Evolutionary conservation across 345 rosid species (phyloP).

Genomic region (Acer yangbiense): DNA sequence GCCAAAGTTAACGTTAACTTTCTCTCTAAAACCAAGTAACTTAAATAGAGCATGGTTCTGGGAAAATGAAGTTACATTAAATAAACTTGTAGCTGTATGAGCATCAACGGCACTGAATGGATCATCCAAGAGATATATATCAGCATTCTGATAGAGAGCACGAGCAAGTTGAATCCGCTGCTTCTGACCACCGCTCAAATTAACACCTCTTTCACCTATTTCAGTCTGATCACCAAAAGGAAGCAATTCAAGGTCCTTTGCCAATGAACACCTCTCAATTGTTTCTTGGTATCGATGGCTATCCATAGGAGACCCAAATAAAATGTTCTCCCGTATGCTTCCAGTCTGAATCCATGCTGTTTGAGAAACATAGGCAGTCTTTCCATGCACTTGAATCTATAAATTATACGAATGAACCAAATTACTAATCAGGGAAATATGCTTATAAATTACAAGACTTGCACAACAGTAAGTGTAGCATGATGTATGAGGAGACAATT

Average conservation of each 20-base stretch:
- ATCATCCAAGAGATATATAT: slow-evolving; percentile 89
- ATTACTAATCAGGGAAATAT: background rate
- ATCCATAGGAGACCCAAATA: slow-evolving; percentile 82
- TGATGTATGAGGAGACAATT: background rate
- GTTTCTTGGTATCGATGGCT: slow-evolving; percentile 69
- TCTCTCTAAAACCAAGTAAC: slow-evolving; percentile 10
- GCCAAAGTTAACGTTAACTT: slow-evolving; percentile 36
- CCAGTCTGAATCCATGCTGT: slow-evolving; percentile 98
- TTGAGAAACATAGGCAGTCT: slow-evolving; percentile 89
- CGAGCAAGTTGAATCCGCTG: slow-evolving; percentile 97
- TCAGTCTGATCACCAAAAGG: slow-evolving; percentile 95
- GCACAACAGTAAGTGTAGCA: background rate
- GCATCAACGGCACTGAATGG: slow-evolving; percentile 99
- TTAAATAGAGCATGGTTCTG: background rate
- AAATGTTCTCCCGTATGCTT: slow-evolving; percentile 75
- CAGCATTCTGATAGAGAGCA: slow-evolving; percentile 93
- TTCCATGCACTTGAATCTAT: slow-evolving; percentile 79
- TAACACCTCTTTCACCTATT: slow-evolving; percentile 97
- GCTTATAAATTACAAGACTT: background rate
- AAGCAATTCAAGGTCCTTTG: slow-evolving; percentile 85
- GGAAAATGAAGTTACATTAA: slow-evolving; percentile 51
- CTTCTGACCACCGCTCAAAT: slow-evolving; percentile 97
- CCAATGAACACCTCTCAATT: slow-evolving; percentile 71
- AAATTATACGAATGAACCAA: slow-evolving; percentile 5
- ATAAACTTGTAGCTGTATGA: slow-evolving; percentile 85